These are phyloP conservation scores for Orobanche coerulescens DNA, from an alignment of 257 asterid genomes.

Conservation along the genomic window DNA sequence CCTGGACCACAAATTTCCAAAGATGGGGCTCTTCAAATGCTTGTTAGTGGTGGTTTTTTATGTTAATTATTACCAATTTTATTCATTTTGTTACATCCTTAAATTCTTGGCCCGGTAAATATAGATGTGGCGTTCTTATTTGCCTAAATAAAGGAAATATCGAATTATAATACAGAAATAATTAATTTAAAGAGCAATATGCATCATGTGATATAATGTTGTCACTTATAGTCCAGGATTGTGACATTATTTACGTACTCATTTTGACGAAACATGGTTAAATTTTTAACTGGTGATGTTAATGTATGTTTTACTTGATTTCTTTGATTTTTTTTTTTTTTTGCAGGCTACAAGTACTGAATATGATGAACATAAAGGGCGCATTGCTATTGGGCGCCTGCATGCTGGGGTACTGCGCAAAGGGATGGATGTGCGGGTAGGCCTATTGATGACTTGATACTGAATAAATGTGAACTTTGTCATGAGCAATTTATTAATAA, in stretches of 20 bases:
- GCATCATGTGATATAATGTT: background rate
- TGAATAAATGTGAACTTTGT: slow-evolving; percentile 4
- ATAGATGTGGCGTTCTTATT: slow-evolving; percentile 2
- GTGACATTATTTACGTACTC: background rate
- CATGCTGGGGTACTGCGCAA: slow-evolving; percentile 77
- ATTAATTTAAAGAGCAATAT: background rate
- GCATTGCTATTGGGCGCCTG: slow-evolving; percentile 95
- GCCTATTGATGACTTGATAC: slow-evolving; percentile 20
- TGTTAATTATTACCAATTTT: background rate
- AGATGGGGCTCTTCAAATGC: slow-evolving; percentile 98
- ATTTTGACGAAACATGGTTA: background rate
- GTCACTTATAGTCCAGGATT: background rate
- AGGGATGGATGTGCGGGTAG: slow-evolving; percentile 96
- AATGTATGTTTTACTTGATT: slow-evolving; percentile 14
- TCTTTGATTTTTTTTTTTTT: too few species aligned
- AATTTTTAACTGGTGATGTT: slow-evolving; percentile 8
- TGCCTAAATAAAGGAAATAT: background rate
- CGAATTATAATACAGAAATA: background rate
- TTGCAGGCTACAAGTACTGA: slow-evolving; percentile 90
- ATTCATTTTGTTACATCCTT: slow-evolving; percentile 7
- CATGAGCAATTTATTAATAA: background rate
- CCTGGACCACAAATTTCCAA: slow-evolving; percentile 84
- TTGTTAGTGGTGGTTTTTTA: slow-evolving; percentile 47
- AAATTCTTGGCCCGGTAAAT: slow-evolving; percentile 5
- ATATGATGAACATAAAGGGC: slow-evolving; percentile 95